These are phyloP conservation scores for Boechera divaricarpa DNA, from an alignment of 345 rosid genomes.

Conservation along the genomic window DNA sequence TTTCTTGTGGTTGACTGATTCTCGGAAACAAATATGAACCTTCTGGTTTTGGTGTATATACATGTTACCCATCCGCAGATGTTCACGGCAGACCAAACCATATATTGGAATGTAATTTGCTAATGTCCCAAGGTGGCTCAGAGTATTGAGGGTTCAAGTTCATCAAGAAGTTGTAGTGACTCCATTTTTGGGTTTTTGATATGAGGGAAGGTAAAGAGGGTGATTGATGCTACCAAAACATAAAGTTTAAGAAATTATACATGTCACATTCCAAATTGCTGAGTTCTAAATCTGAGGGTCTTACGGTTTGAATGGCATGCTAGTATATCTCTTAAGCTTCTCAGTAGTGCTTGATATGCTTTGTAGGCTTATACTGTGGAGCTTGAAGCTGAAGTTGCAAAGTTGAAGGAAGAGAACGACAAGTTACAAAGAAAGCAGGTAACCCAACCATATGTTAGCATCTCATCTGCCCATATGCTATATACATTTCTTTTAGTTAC, in stretches of 20 bases:
- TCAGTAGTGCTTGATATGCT: constrained; percentile 24
- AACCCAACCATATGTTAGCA: constrained; percentile 19
- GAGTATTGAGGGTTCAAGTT: constrained; percentile 17
- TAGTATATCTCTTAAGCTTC: constrained; percentile 8
- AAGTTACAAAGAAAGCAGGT: constrained; percentile 81
- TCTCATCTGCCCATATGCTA: constrained; percentile 19
- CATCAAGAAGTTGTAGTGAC: constrained; percentile 32
- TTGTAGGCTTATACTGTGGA: constrained; percentile 91
- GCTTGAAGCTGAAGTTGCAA: constrained; percentile 91
- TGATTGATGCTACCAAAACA: constrained; percentile 35
- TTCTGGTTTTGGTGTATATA: constrained; percentile 37
- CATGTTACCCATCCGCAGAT: constrained; percentile 32
- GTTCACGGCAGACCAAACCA: constrained; percentile 19
- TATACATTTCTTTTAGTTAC: constrained; percentile 27
- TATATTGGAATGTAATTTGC: constrained; percentile 31
- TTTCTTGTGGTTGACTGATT: constrained; percentile 32
- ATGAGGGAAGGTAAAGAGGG: constrained; percentile 44
- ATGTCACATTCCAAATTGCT: constrained; percentile 21
- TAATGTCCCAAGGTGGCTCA: constrained; percentile 23
- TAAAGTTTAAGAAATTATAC: constrained; percentile 26
- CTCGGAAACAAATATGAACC: constrained; percentile 6
- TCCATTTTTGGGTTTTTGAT: constrained; percentile 20
- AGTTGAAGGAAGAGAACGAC: constrained; percentile 82
- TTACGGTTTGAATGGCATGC: neutral
- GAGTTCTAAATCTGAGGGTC: neutral